Evolutionary conservation across 768 basidiomycete species (phyloP), one percentile per base, ranked within the genome.

Genomic region (Leucocoprinus leucothites): DNA sequence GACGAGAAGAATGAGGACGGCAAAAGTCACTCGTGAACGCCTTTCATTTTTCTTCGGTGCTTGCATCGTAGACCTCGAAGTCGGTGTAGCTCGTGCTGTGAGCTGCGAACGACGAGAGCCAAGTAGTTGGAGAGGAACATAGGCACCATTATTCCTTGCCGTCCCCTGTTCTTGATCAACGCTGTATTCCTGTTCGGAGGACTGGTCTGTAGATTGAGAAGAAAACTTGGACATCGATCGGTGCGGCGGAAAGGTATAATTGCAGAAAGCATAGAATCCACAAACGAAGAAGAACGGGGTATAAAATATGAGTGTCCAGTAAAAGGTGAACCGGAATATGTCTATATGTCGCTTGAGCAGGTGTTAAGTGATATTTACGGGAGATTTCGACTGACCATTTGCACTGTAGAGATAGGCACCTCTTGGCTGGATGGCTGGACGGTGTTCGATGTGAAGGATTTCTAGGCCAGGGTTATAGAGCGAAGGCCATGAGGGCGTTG

Each of bases 231-330:
- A 48, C 24, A 55, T 45, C 11, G 34, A 22, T 21, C 35, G 58
- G 1, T 28, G 38, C 5, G 79, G 79, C 1, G 78, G 78, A 56
- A 78, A 79, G 31, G 76, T 74, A 43, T 79, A 71, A 57, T 81
- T 82, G 68, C 76, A 71, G 58, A 81, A 81, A 11, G 80, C 79
- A 55, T 80, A 81, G 7, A 61, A 56, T 6, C 79, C 80, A 56
- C 78, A 80, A 38, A 75, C 42, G 44, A 79, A 57, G 59, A 81
- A 81, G n/a, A 77, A 60, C 28, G 79, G 80, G 0, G 72, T 75
- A 64, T 81, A 80, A 51, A 80, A 77, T 35, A 77, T 65, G 11
- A 81, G 67, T 16, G 71, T 78, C 80, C 80, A 82, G 56, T 76
- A 81, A 16, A 82, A 64, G 22, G 79, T 81, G 65, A 81, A 81